Conservation (phyloP, 2,329 filamentous ascomycete species). For the Sclerotinia glacialis region DNA sequence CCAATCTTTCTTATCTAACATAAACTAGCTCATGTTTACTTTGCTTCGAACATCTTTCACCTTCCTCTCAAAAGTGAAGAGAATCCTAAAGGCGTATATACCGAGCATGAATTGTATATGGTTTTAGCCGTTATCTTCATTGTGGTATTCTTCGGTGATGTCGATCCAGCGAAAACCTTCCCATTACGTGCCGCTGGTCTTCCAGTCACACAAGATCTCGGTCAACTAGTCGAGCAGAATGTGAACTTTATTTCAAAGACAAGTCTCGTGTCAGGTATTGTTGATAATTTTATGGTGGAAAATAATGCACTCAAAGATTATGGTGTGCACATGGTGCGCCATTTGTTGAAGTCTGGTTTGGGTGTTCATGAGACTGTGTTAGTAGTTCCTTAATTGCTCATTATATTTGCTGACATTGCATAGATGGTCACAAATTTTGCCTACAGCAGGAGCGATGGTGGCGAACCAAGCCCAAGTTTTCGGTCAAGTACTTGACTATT, state of each 20-base stretch:
- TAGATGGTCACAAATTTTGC: slow-evolving; percentile 59
- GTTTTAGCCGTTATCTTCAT: slow-evolving; percentile 52
- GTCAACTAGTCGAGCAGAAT: slow-evolving; percentile 58
- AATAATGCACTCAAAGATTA: slow-evolving; percentile 45
- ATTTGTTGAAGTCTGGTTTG: slow-evolving; percentile 60
- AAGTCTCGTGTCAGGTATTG: slow-evolving; percentile 20
- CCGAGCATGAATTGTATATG: slow-evolving; percentile 46
- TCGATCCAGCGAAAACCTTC: slow-evolving; percentile 63
- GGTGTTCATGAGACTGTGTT: slow-evolving; percentile 51
- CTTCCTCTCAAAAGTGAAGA: slow-evolving; percentile 52
- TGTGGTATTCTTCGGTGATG: slow-evolving; percentile 61
- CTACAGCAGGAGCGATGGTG: slow-evolving; percentile 62
- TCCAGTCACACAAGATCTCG: slow-evolving; percentile 60
- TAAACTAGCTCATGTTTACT: slow-evolving; percentile 42
- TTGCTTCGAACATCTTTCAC: slow-evolving; percentile 52
- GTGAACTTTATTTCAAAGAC: slow-evolving; percentile 49
- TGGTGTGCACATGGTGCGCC: slow-evolving; percentile 62
- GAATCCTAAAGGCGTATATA: slow-evolving; percentile 50
- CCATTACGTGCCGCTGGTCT: slow-evolving; percentile 57
- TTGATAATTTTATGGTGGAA: slow-evolving; percentile 47
- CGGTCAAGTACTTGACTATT: slow-evolving; percentile 69
- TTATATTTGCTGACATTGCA: background rate
- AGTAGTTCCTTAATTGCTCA: slow-evolving; percentile 53
- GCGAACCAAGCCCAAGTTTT: slow-evolving; percentile 70
- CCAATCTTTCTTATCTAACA: slow-evolving; percentile 47